phyloP scores from a whole-genome alignment of 176 grass and related monocot species.

The Lolium rigidum region DNA sequence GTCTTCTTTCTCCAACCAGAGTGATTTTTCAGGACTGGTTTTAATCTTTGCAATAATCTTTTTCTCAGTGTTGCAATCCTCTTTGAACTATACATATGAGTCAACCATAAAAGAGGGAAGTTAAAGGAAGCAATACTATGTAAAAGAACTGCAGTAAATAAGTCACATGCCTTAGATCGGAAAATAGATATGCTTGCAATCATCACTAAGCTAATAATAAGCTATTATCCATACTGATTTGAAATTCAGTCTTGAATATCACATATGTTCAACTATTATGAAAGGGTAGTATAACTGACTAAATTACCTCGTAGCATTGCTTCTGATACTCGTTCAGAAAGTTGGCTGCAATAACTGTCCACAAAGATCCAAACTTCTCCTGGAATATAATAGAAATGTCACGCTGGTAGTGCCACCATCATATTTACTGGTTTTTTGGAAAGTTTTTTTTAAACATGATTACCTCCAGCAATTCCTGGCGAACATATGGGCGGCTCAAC shows the following conservation, averaged over 20 bases:
- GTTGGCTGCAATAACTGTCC: constrained; percentile 75
- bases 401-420: not conserved
- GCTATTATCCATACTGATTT: constrained; percentile 14
- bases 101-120: constrained; percentile 21
- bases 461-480: constrained; percentile 81
- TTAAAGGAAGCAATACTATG: constrained; percentile 17
- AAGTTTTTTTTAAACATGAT: constrained; percentile 19
- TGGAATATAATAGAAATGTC: constrained; percentile 48
- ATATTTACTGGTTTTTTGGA: constrained; percentile 32
- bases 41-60: constrained; percentile 89
- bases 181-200: constrained; percentile 24
- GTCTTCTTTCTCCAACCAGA: constrained; percentile 92
- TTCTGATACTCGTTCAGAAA: constrained; percentile 95
- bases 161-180: not conserved
- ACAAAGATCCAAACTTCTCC: constrained; percentile 89
- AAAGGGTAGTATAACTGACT: constrained; percentile 31
- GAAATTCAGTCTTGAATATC: not conserved
- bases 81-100: constrained; percentile 84
- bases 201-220: not conserved
- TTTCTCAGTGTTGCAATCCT: constrained; percentile 98
- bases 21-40: constrained; percentile 75
- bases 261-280: constrained; percentile 23
- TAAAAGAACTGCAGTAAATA: constrained; percentile 11
- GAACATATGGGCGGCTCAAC: constrained; percentile 89
- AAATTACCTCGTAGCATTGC: constrained; percentile 81